A percentile compares a stretch with the other conserved stretches of the same genome.
Conservation (phyloP, 192 early-diverging fungal species). For the Linnemannia schmuckeri region DNA sequence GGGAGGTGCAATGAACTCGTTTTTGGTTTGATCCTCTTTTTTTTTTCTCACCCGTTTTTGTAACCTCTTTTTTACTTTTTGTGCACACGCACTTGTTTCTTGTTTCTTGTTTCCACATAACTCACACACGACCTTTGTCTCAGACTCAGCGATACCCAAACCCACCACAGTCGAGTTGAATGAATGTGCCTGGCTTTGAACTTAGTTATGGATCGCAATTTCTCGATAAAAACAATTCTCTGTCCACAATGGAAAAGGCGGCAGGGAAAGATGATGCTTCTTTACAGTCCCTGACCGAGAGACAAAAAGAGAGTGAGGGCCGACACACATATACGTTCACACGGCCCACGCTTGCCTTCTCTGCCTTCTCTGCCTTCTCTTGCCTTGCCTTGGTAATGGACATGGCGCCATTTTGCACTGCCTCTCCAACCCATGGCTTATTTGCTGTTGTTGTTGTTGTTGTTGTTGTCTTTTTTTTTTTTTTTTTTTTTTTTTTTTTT, state of each 20-base stretch:
- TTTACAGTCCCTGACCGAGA: neutral
- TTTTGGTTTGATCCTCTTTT: neutral
- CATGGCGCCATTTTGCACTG: neutral
- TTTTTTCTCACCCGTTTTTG: neutral
- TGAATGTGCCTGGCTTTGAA: no score
- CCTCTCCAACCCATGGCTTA: neutral
- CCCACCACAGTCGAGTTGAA: no score
- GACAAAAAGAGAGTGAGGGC: neutral
- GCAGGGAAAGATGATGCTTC: no score
- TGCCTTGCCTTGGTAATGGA: neutral
- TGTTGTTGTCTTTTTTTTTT: neutral
- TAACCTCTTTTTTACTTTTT: neutral
- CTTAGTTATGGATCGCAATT: no score
- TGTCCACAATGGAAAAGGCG: no score
- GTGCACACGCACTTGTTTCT: neutral
- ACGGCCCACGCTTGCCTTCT: neutral
- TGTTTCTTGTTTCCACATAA: no score
- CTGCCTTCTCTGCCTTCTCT: no score
- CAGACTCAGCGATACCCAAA: no score
- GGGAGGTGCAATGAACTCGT: neutral
- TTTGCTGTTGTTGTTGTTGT: neutral
- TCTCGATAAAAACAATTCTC: no score
- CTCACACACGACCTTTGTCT: no score
- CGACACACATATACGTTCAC: neutral
- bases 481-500: neutral